Evolutionary conservation across 2,329 filamentous ascomycete species (phyloP), one percentile per base, ranked within the genome.

Genomic region (Chrysoporthe austroafricana): DNA sequence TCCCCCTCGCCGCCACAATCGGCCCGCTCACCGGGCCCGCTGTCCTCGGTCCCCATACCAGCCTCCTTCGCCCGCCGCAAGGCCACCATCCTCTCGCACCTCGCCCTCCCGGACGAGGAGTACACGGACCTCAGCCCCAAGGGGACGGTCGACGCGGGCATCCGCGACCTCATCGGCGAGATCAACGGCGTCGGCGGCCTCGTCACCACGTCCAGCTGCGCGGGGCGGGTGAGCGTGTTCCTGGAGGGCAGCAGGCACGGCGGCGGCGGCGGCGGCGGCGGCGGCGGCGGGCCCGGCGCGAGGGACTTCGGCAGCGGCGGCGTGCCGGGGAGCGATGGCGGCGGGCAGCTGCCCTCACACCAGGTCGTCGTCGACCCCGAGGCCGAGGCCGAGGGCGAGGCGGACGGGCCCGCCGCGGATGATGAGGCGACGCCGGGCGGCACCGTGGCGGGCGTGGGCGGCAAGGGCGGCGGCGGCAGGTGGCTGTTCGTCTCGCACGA

Each of bases 401-500:
- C 2, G 13, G 62, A 26, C 26, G 26, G 26, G 26, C 26, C 26
- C 26, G 26, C 26, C 26, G 26, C 26, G 26, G 26, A 26, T 26
- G 26, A 26, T 26, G 26, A 26, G 26, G 26, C 26, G 26, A 26
- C 26, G 26, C 26, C 26, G 2, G 26, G 26, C 26, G 79, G 71
- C 26, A 78, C 76, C 50, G 74, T 83, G 46, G 90, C 89, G 9
- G 88, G 88, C 3, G 85, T 90, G 0, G 93, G 94, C 0, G 94
- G 94, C 0, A 97, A 97, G 77, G 94, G 94, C 11, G 91, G 90
- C 8, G 93, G 90, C 11, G 91, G 94, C 11, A 84, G 83, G 66
- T 98, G 95, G 94, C 79, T 97, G 39, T 97, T 90, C 79, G 92
- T 97, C 64, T 94, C 92, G 64, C 95, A 98, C 80, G 89, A 93